These are phyloP conservation scores for Colletotrichum navitas DNA, from an alignment of 2,329 filamentous ascomycete species.

Conservation along the genomic window DNA sequence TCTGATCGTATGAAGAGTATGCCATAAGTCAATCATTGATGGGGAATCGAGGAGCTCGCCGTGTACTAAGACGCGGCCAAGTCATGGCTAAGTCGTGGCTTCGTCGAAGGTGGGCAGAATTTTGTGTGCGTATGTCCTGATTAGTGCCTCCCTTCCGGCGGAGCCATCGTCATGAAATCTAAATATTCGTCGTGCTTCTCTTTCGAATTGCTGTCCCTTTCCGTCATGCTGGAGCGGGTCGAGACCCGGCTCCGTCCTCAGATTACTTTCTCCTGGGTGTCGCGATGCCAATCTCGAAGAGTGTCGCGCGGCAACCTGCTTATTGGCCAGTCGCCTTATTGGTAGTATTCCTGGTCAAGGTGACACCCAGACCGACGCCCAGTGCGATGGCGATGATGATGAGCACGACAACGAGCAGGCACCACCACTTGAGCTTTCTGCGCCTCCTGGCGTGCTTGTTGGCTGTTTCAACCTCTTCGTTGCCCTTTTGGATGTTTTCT, in stretches of 20 bases:
- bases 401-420: conserved; percentile 71
- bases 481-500: conserved; percentile 76
- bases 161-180: conserved; percentile 40
- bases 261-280: not conserved
- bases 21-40: conserved; percentile 29
- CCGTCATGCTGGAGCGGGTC: conserved; percentile 6
- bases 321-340: conserved; percentile 15
- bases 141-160: conserved; percentile 20
- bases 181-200: conserved; percentile 27
- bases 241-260: not conserved
- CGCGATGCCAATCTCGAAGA: not conserved
- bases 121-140: conserved; percentile 5
- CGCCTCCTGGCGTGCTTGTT: conserved; percentile 75
- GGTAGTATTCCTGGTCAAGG: conserved; percentile 23
- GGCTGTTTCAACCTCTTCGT: conserved; percentile 76
- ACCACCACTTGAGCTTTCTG: conserved; percentile 87
- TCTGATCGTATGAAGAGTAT: conserved; percentile 36
- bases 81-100: conserved; percentile 30
- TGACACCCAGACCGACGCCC: conserved; percentile 66
- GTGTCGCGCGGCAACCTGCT: not conserved
- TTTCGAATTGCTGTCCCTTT: conserved; percentile 24
- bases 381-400: conserved; percentile 68
- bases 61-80: conserved; percentile 18
- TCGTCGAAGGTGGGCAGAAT: conserved; percentile 19
- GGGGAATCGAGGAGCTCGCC: conserved; percentile 37